Conservation (phyloP, 768 basidiomycete species). For the Trametes elegans region DNA sequence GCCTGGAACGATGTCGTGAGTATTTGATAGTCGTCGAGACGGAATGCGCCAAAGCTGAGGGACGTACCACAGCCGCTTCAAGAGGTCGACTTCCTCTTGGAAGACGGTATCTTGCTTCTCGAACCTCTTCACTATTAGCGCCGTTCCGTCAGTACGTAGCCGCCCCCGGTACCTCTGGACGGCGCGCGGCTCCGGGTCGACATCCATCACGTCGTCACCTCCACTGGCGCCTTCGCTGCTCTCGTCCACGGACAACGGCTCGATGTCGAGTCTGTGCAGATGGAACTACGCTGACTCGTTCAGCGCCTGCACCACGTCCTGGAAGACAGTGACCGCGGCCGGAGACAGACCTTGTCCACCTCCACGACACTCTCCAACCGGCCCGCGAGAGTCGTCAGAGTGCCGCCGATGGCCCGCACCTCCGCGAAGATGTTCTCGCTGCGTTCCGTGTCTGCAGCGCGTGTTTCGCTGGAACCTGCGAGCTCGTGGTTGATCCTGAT, state of each 20-base stretch:
- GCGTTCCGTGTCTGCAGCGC: no score
- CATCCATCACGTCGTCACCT: no score
- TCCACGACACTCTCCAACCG: background rate
- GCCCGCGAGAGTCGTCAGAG: no score
- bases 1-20: background rate
- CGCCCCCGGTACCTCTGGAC: background rate
- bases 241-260: background rate
- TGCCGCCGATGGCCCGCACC: no score
- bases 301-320: no score
- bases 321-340: background rate
- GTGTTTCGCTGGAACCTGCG: background rate
- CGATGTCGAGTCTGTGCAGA: background rate
- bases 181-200: no score
- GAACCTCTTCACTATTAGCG: constrained; percentile 1
- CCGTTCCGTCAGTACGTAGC: background rate
- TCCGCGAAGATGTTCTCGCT: no score
- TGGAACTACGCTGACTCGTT: background rate
- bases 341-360: background rate
- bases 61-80: constrained; percentile 5
- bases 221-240: no score
- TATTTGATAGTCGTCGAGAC: background rate
- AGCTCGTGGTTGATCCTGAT: background rate
- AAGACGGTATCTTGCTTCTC: background rate
- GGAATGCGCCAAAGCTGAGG: no score
- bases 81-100: background rate